Evolutionary conservation across 768 basidiomycete species (phyloP), one percentile per base, ranked within the genome.

Genomic region (Pilatotrama ljubarskyi): DNA sequence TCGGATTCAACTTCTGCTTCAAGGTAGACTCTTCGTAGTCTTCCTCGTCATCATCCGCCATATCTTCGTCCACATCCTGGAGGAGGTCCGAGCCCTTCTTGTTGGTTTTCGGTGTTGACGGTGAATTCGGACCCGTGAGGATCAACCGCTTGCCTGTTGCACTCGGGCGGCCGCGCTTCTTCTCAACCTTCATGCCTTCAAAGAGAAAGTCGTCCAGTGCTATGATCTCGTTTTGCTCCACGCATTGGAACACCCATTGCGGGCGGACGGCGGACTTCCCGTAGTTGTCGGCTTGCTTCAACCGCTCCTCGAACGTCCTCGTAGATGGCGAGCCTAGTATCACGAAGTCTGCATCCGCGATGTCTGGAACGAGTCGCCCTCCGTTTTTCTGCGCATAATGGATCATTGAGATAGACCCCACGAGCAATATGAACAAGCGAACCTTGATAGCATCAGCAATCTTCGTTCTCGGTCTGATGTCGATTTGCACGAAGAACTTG

Each of bases 401-500:
- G 55, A 36, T 55, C 22, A 37, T 20, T 56, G 29, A 32, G 29
- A 32, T 32, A 32, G 29, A 32, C n/a, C n/a, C n/a, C n/a, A n/a
- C n/a, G n/a, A n/a, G 41, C 0, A 36, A 41, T 29, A 22, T 59
- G 25, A 1, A 15, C 47, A 5, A 29, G 68, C 76, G 58, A 54
- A 87, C 89, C 82, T 87, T 89, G 69, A 91, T 85, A 8, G 76
- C 72, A 44, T 74, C 74, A 22, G 86, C 78, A 25, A 86, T 68
- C 0, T 74, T 70, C 15, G 75, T 72, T 22, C 88, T 78, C 50
- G 82, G 81, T 43, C 78, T 78, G 0, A 87, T 74, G 64, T 87
- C 86, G n/a, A 90, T 75, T 67, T 88, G 86, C 36, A 90, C 84
- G 64, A 83, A 88, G 64, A 90, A 89, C 13, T 74, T 69, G 46